Percentiles rank a stretch among this genome's conserved stretches.
These are phyloP conservation scores for Fabrea salina DNA, from an alignment of 169 alveolate genomes.

Conservation along the genomic window DNA sequence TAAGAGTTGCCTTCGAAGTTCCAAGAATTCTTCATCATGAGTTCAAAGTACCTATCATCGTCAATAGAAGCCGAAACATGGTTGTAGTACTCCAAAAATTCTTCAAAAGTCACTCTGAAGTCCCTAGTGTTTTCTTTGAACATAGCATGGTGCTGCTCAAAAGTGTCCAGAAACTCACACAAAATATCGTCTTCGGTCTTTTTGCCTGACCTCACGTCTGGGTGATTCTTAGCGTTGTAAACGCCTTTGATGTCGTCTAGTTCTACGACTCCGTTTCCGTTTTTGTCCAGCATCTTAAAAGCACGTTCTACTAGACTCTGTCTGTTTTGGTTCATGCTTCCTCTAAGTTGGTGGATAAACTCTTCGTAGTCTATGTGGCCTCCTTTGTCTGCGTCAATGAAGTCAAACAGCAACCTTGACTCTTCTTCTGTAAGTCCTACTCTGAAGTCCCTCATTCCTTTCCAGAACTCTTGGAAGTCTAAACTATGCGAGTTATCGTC, in stretches of 20 bases:
- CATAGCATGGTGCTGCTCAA: slow-evolving; percentile 57
- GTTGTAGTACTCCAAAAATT: slow-evolving; percentile 60
- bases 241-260: slow-evolving; percentile 58
- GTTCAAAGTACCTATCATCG: slow-evolving; percentile 58
- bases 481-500: slow-evolving; percentile 50
- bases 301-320: slow-evolving; percentile 55
- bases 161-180: slow-evolving; percentile 76
- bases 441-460: slow-evolving; percentile 50
- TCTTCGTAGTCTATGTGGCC: slow-evolving; percentile 67
- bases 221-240: slow-evolving; percentile 71
- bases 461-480: slow-evolving; percentile 42
- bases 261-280: slow-evolving; percentile 59
- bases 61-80: slow-evolving; percentile 56
- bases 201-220: slow-evolving; percentile 75
- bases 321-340: slow-evolving; percentile 71
- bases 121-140: slow-evolving; percentile 32
- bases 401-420: slow-evolving; percentile 39
- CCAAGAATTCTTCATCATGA: slow-evolving; percentile 49
- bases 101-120: slow-evolving; percentile 46
- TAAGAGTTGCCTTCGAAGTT: slow-evolving; percentile 8
- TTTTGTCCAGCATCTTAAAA: slow-evolving; percentile 57
- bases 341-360: slow-evolving; percentile 64
- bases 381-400: slow-evolving; percentile 59
- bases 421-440: slow-evolving; percentile 44
- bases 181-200: slow-evolving; percentile 75